Evolutionary conservation across 2,329 filamentous ascomycete genomes (phyloP).

Genomic region (Alternaria sp.): DNA sequence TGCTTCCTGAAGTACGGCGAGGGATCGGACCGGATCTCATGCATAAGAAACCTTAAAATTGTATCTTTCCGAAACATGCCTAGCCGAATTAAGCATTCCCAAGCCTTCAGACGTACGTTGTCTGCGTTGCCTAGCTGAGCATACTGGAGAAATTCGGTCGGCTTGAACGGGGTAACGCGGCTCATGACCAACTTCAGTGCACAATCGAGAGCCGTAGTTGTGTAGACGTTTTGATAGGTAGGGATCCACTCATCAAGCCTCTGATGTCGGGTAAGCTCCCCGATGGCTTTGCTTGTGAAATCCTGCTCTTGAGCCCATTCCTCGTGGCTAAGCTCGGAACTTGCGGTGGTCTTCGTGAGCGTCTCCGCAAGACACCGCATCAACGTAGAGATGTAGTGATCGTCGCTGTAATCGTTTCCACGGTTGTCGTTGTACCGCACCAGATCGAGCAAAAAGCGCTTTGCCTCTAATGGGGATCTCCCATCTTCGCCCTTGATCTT

Average conservation of each 20-base stretch:
- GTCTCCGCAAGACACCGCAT: constrained; percentile 70
- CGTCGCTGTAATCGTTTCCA: constrained; percentile 87
- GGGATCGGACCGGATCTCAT: constrained; percentile 63
- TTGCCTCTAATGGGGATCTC: constrained; percentile 79
- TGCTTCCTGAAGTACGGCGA: constrained; percentile 66
- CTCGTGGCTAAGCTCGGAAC: constrained; percentile 53
- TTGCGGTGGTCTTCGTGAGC: constrained; percentile 51
- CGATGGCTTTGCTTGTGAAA: constrained; percentile 65
- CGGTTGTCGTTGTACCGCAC: constrained; percentile 94
- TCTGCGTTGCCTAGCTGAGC: constrained; percentile 67
- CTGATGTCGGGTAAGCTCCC: constrained; percentile 69
- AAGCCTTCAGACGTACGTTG: constrained; percentile 66
- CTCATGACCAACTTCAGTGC: constrained; percentile 63
- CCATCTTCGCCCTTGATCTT: constrained; percentile 77
- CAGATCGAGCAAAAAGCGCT: constrained; percentile 86
- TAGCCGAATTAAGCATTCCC: constrained; percentile 64
- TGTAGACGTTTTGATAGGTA: constrained; percentile 71
- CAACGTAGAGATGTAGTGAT: constrained; percentile 84
- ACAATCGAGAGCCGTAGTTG: constrained; percentile 68
- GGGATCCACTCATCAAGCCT: constrained; percentile 73
- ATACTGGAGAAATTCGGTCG: constrained; percentile 68
- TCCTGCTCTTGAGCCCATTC: constrained; percentile 61
- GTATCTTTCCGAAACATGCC: constrained; percentile 60
- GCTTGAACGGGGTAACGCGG: constrained; percentile 61
- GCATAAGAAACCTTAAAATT: constrained; percentile 65